A percentile compares a stretch with the other conserved stretches of the same genome.
Evolutionary conservation across 805 yeast genomes (phyloP).

Genomic region (Saccharomycopsis sp.): DNA sequence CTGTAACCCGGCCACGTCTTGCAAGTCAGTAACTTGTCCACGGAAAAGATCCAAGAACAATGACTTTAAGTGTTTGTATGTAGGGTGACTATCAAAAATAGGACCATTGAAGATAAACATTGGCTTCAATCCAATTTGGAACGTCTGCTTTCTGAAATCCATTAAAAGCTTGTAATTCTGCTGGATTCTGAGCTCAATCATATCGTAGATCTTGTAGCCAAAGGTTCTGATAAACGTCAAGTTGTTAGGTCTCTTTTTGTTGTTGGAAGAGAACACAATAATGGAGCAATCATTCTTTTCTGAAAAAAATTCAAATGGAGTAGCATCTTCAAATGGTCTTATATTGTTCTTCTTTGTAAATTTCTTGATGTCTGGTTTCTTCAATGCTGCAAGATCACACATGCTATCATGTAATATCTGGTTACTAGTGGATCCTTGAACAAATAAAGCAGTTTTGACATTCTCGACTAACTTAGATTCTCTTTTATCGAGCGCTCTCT

Average conservation of each 20-base stretch:
- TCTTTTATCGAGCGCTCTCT: conserved; percentile 84
- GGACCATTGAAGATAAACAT: conserved; percentile 92
- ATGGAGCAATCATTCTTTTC: conserved; percentile 91
- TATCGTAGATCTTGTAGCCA: conserved; percentile 84
- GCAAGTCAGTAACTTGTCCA: conserved; percentile 71
- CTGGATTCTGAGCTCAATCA: conserved; percentile 80
- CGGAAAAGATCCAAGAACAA: conserved; percentile 86
- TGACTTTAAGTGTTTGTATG: conserved; percentile 78
- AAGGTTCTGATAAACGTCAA: conserved; percentile 85
- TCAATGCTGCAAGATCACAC: conserved; percentile 82
- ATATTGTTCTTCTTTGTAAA: conserved; percentile 84
- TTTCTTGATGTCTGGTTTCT: conserved; percentile 85
- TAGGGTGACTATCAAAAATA: conserved; percentile 84
- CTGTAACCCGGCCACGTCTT: conserved; percentile 94
- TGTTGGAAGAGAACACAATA: conserved; percentile 68
- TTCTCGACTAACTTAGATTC: conserved; percentile 88
- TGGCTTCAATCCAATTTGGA: conserved; percentile 86
- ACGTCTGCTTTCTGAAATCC: conserved; percentile 77
- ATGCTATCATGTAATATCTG: conserved; percentile 79
- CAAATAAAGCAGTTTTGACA: conserved; percentile 80
- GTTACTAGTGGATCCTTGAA: conserved; percentile 81
- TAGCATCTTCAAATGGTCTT: conserved; percentile 86
- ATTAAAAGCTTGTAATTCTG: conserved; percentile 62
- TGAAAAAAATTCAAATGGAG: conserved; percentile 81
- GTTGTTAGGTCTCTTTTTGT: conserved; percentile 90